phyloP scores from a whole-genome alignment of 306 rosid species.

The Dryas alaskensis region DNA sequence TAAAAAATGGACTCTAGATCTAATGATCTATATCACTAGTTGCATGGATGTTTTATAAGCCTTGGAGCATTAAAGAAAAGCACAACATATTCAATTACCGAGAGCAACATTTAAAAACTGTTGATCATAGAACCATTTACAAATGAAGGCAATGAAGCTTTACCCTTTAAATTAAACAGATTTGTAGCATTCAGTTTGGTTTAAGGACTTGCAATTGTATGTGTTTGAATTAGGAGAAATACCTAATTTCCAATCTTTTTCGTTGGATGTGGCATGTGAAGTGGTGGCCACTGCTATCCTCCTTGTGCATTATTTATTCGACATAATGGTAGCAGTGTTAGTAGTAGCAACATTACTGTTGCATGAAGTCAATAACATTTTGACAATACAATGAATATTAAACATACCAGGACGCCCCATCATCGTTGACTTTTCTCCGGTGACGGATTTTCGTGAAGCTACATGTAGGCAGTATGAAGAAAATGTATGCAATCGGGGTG shows the following conservation, averaged over 20 bases:
- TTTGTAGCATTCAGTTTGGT: neutral
- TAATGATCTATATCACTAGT: neutral
- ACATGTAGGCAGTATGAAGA: constrained; percentile 99
- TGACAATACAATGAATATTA: constrained; percentile 17
- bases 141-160: neutral
- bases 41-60: neutral
- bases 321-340: neutral
- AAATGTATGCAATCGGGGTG: constrained; percentile 96
- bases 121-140: neutral
- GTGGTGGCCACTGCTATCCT: neutral
- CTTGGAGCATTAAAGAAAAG: neutral
- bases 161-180: neutral
- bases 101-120: neutral
- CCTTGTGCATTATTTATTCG: neutral
- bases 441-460: constrained; percentile 98
- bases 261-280: neutral
- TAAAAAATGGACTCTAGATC: neutral
- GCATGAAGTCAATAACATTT: constrained; percentile 19
- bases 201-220: neutral
- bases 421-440: constrained; percentile 95
- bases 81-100: neutral
- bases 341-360: neutral
- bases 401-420: constrained; percentile 73
- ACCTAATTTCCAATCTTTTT: neutral
- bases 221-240: neutral